phyloP scores from a whole-genome alignment of 2,329 filamentous ascomycete species.

The Acrocalymma vagum region DNA sequence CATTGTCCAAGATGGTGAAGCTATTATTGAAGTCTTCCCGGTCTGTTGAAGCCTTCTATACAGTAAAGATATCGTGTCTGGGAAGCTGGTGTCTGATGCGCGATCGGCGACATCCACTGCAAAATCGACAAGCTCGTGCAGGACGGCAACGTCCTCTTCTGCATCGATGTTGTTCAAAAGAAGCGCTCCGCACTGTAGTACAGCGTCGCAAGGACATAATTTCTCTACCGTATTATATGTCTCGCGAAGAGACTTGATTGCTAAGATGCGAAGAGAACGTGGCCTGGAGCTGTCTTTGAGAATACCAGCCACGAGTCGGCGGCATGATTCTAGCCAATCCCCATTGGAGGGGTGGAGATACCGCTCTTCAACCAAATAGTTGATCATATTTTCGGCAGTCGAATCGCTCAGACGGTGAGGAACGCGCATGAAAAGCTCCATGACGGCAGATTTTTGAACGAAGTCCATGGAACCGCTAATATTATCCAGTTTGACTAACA shows the following conservation, averaged over 20 bases:
- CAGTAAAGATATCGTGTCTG: constrained; percentile 55
- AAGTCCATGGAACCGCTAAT: constrained; percentile 56
- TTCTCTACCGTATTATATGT: constrained; percentile 61
- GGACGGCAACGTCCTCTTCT: constrained; percentile 71
- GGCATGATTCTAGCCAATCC: constrained; percentile 72
- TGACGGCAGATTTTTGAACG: constrained; percentile 71
- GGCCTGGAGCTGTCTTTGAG: constrained; percentile 69
- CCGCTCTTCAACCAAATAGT: constrained; percentile 73
- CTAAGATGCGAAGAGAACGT: constrained; percentile 68
- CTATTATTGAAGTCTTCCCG: constrained; percentile 22
- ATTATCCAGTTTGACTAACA: constrained; percentile 37
- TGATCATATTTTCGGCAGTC: constrained; percentile 69
- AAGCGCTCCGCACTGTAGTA: constrained; percentile 67
- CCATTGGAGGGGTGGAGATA: constrained; percentile 76
- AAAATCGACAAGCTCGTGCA: constrained; percentile 71
- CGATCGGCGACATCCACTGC: constrained; percentile 71
- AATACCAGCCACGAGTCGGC: constrained; percentile 68
- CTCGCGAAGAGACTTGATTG: constrained; percentile 66
- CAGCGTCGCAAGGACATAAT: constrained; percentile 65
- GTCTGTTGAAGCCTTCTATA: constrained; percentile 36
- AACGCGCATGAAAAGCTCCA: constrained; percentile 71
- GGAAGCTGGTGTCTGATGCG: constrained; percentile 67
- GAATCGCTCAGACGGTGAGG: constrained; percentile 70
- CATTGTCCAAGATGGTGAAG: constrained; percentile 23
- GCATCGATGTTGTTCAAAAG: constrained; percentile 68